phyloP scores from a whole-genome alignment of 345 rosid species.

The Eucalyptus curtisii region DNA sequence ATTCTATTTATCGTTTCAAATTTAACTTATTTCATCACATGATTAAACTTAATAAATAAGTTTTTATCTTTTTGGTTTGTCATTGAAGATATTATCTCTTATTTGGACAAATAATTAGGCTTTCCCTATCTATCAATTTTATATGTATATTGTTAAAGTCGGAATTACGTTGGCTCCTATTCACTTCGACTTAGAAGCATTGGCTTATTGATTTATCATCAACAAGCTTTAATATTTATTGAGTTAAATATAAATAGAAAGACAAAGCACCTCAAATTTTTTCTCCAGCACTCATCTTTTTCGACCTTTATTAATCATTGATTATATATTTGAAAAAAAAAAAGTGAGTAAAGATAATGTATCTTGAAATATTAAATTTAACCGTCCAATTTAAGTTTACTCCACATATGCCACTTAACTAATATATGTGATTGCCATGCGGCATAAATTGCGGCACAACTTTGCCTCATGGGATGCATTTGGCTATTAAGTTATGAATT shows the following conservation, averaged over 20 bases:
- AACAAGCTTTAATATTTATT: not conserved
- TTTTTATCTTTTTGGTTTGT: not conserved
- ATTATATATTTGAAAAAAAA: not conserved
- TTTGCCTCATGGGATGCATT: not conserved
- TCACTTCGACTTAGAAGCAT: not conserved
- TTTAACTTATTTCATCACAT: not conserved
- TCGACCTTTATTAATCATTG: not conserved
- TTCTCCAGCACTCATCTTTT: not conserved
- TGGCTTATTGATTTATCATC: not conserved
- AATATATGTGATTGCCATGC: not conserved
- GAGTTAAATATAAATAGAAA: not conserved
- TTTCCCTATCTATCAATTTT: not conserved
- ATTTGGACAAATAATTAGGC: not conserved
- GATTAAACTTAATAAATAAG: not conserved
- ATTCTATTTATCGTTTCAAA: not conserved
- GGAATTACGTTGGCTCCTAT: rapidly evolving
- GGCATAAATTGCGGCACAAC: not conserved
- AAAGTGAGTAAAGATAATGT: too few relatives aligned
- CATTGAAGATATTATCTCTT: not conserved
- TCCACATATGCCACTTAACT: not conserved
- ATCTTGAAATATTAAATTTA: not conserved
- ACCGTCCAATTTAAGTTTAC: rapidly evolving
- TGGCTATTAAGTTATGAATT: not conserved
- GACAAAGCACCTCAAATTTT: rapidly evolving
- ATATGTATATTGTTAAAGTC: not conserved